phyloP scores from a whole-genome alignment of 2,329 filamentous ascomycete genomes.

The Cyphellophora europaea region DNA sequence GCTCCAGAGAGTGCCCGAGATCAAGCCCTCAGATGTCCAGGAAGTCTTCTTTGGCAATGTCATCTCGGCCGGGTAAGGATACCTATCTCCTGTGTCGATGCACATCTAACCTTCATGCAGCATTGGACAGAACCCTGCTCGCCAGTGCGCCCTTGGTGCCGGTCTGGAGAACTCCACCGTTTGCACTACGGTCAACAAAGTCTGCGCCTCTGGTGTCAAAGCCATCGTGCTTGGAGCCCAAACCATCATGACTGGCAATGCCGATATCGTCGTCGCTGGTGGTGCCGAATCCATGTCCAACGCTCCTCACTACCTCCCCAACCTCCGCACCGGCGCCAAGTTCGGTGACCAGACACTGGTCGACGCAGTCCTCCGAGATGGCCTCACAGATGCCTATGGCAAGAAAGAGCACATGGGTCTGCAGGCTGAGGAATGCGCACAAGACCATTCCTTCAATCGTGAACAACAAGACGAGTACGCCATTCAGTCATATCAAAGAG shows the following conservation, averaged over 20 bases:
- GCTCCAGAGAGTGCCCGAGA: slow-evolving; percentile 72
- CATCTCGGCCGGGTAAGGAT: slow-evolving; percentile 76
- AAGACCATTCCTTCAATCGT: slow-evolving; percentile 70
- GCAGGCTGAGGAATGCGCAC: slow-evolving; percentile 80
- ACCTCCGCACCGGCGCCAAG: slow-evolving; percentile 77
- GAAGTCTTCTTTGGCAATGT: slow-evolving; percentile 99
- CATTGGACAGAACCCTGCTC: slow-evolving; percentile 89
- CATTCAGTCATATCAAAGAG: slow-evolving; percentile 89
- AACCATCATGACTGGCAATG: slow-evolving; percentile 94
- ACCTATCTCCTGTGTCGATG: too few relatives aligned
- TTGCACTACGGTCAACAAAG: slow-evolving; percentile 96
- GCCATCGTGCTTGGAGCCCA: slow-evolving; percentile 89
- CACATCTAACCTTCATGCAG: slow-evolving; percentile 40
- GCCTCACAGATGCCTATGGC: slow-evolving; percentile 81
- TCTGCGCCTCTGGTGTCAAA: slow-evolving; percentile 92
- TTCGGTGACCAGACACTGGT: slow-evolving; percentile 85
- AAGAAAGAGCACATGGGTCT: slow-evolving; percentile 97
- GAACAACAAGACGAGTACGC: slow-evolving; percentile 92
- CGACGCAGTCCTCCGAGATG: slow-evolving; percentile 89
- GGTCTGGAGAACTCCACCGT: slow-evolving; percentile 72
- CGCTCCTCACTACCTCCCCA: slow-evolving; percentile 87
- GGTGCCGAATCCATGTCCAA: slow-evolving; percentile 99
- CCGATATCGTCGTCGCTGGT: slow-evolving; percentile 84
- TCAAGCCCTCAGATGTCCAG: slow-evolving; percentile 83
- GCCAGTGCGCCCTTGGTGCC: slow-evolving; percentile 84